Evolutionary conservation across 2,329 filamentous ascomycete species (phyloP), one percentile per base, ranked within the genome.

Genomic region (Mariannaea sp.): DNA sequence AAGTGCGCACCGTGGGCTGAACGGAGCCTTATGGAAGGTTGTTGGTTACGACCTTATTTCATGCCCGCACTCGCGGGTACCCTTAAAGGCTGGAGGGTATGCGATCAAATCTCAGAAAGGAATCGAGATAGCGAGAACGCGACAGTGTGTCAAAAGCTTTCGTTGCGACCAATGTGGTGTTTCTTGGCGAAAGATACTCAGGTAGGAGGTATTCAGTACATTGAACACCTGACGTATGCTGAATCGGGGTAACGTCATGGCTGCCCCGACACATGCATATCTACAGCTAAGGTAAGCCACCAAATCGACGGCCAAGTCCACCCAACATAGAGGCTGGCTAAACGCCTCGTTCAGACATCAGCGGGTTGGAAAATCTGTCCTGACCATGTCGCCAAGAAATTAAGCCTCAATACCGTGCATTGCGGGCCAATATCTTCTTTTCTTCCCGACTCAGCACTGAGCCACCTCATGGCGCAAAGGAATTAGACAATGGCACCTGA

Each of bases 401-500:
- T 54, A 20, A 54, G 27, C 3, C 6, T 27, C 16, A 38, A 22
- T 16, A 7, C 41, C 16, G 6, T 36, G 27, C 39, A 40, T 32
- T 19, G n/a, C 27, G n/a, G 51, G 26, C 17, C 27, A 24, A 4
- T 24, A 35, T 40, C 6, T 35, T 22, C 5, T 10, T 33, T 39
- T n/a, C 14, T 14, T 24, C 33, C 16, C 13, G 19, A 4, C 5
- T 13, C 32, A 20, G 20, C 27, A 39, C 10, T 9, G 32, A 24
- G 19, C 16, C 35, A 12, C 29, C 40, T 44, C 22, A 42, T 43
- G 20, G 36, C 33, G 24, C n/a, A 32, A 50, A 35, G 13, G 36
- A 35, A 16, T 13, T 30, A 39, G 39, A 57, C 29, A 32, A 78
- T 79, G 77, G 63, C 70, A 44, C 64, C 65, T 42, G 74, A 77